Evolutionary conservation across 2,329 filamentous ascomycete genomes (phyloP).

Genomic region (Rugonectria rugulosa): DNA sequence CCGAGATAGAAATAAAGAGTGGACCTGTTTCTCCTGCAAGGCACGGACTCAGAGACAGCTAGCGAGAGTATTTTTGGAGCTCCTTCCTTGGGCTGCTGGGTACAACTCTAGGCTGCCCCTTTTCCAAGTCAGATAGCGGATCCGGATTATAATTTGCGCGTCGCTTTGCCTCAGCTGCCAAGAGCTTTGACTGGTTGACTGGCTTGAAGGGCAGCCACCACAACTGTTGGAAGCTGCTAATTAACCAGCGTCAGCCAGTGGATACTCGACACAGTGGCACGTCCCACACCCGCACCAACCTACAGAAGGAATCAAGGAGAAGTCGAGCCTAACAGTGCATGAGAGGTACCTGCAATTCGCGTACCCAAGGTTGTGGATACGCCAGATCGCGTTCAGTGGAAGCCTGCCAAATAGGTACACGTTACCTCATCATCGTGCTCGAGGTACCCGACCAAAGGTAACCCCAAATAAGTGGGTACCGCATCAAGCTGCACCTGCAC

Average conservation of each 20-base stretch:
- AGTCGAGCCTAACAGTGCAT: constrained; percentile 13
- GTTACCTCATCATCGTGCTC: neutral
- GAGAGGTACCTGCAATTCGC: neutral
- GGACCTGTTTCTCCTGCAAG: constrained; percentile 9
- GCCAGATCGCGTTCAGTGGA: neutral
- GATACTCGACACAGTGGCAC: constrained; percentile 12
- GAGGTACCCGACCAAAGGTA: too few relatives aligned
- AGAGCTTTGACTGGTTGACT: constrained; percentile 8
- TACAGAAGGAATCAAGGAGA: constrained; percentile 1
- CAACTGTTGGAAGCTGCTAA: constrained; percentile 4
- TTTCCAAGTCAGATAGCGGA: too few relatives aligned
- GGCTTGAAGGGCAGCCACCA: constrained; percentile 5
- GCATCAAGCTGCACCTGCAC: constrained; percentile 18
- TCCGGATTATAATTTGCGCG: constrained; percentile 23
- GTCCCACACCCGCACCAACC: constrained; percentile 18
- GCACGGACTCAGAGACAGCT: constrained; percentile 6
- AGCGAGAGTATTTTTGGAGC: constrained; percentile 15
- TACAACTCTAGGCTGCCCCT: constrained; percentile 23
- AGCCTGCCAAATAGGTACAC: neutral
- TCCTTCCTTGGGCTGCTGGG: too few relatives aligned
- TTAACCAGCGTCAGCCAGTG: constrained; percentile 17
- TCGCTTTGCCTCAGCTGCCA: constrained; percentile 25
- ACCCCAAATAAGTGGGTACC: constrained; percentile 4
- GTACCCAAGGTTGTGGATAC: constrained; percentile 1
- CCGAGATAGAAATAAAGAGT: neutral